Conservation (phyloP, 169 alveolate genomes). For the Eimeria necatrix region DNA sequence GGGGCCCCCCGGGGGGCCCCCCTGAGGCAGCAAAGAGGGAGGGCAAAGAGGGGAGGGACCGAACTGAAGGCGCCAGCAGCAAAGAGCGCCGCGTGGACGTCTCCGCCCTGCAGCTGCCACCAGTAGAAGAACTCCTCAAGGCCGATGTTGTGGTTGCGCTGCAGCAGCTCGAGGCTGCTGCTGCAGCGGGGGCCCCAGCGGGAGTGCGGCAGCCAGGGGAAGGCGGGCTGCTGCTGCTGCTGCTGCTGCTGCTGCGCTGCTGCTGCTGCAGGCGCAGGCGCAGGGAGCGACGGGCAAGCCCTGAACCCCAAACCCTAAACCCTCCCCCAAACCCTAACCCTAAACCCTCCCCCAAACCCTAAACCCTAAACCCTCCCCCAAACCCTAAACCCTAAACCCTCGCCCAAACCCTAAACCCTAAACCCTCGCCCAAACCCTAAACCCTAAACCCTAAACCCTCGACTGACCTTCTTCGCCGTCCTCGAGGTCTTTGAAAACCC, state of each 20-base stretch:
- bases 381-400: too few relatives aligned
- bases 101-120: slow-evolving; percentile 80
- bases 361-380: too few relatives aligned
- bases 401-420: too few relatives aligned
- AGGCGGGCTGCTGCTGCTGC: not conserved
- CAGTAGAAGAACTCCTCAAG: slow-evolving; percentile 76
- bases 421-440: too few relatives aligned
- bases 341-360: too few relatives aligned
- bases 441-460: too few relatives aligned
- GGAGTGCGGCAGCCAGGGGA: slow-evolving; percentile 53
- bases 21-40: slow-evolving; percentile 72
- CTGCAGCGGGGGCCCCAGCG: not conserved
- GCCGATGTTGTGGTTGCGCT: slow-evolving; percentile 35
- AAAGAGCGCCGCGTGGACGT: slow-evolving; percentile 41
- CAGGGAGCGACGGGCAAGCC: too few relatives aligned
- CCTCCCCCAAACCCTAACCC: too few relatives aligned
- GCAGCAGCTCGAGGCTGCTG: not conserved
- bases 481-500: not conserved
- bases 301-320: too few relatives aligned
- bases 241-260: not conserved
- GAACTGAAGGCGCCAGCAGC: slow-evolving; percentile 45
- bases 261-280: slow-evolving; percentile 27
- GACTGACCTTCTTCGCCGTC: not conserved
- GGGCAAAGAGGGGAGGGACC: slow-evolving; percentile 56
- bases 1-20: not conserved